Percentiles rank a stretch among this genome's conserved stretches.
These are phyloP conservation scores for Grigorovia yakushimaensis DNA, from an alignment of 805 yeast species.

Conservation along the genomic window DNA sequence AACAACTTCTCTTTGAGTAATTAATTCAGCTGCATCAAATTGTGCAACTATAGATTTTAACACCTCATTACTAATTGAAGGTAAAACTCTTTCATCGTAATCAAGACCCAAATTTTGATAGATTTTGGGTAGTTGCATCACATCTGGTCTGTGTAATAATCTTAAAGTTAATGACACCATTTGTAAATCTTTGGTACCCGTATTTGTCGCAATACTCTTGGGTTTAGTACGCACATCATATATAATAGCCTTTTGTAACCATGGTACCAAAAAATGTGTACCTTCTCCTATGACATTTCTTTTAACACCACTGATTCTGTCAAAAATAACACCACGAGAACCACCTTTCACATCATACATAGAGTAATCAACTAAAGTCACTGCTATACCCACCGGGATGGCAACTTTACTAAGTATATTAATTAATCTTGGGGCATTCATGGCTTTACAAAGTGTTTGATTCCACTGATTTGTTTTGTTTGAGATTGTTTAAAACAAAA, in stretches of 20 bases:
- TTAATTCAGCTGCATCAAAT: conserved; percentile 92
- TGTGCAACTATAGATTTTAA: conserved; percentile 85
- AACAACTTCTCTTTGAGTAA: conserved; percentile 93
- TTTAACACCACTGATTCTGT: conserved; percentile 82
- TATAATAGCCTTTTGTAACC: conserved; percentile 87
- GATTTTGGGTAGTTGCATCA: conserved; percentile 66
- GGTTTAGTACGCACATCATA: conserved; percentile 96
- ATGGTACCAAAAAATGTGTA: conserved; percentile 88
- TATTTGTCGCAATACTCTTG: conserved; percentile 82
- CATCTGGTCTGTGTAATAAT: conserved; percentile 91
- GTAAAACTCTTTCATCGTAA: conserved; percentile 89
- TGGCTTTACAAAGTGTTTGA: background rate
- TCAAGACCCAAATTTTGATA: conserved; percentile 89
- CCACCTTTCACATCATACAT: conserved; percentile 96
- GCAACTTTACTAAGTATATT: conserved; percentile 38
- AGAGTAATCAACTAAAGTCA: conserved; percentile 68
- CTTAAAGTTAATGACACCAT: conserved; percentile 89
- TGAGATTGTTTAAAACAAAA: too few species aligned
- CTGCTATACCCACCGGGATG: conserved; percentile 58
- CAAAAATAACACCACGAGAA: conserved; percentile 89
- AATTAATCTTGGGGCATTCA: conserved; percentile 11
- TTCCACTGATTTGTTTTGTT: too few species aligned
- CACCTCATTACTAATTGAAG: conserved; percentile 88
- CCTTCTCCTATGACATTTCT: conserved; percentile 91
- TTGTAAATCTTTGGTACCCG: conserved; percentile 96